A percentile compares a stretch with the other conserved stretches of the same genome.
phyloP scores from a whole-genome alignment of 768 basidiomycete species.

The Pleurotus djamor region DNA sequence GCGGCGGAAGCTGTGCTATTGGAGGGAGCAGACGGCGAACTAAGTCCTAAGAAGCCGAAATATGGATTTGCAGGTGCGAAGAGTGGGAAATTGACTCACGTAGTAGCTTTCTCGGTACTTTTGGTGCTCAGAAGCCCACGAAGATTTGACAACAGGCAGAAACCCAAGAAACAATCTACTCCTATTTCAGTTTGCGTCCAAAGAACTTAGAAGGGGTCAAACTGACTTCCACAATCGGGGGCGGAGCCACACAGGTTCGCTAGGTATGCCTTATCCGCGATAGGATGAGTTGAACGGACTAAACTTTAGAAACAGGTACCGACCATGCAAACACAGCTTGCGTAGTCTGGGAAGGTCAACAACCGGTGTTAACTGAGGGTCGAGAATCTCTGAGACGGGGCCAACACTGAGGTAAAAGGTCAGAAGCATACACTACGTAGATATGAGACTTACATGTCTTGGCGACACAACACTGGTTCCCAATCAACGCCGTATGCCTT shows the following conservation, averaged over 20 bases:
- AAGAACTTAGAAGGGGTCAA: not conserved
- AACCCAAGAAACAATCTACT: constrained; percentile 62
- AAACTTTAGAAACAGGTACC: constrained; percentile 12
- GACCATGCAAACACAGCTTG: constrained; percentile 61
- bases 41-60: constrained; percentile 49
- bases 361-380: constrained; percentile 40
- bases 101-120: constrained; percentile 74
- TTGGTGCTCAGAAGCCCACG: constrained; percentile 54
- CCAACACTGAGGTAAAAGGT: constrained; percentile 38
- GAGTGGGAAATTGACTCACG: constrained; percentile 34
- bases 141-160: constrained; percentile 52
- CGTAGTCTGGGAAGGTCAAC: constrained; percentile 60
- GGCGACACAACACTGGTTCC: constrained; percentile 57
- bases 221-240: constrained; percentile 78
- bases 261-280: constrained; percentile 56
- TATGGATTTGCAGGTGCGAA: constrained; percentile 4
- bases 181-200: constrained; percentile 4
- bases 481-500: constrained; percentile 53
- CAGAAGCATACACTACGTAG: not conserved
- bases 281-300: constrained; percentile 3
- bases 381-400: constrained; percentile 59
- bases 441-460: constrained; percentile 48
- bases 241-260: constrained; percentile 73
- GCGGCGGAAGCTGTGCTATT: constrained; percentile 40
- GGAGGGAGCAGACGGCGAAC: constrained; percentile 62